Percentiles rank a stretch among this genome's conserved stretches.
Evolutionary conservation across 805 yeast species (phyloP).

Genomic region (Candida manassasensis): DNA sequence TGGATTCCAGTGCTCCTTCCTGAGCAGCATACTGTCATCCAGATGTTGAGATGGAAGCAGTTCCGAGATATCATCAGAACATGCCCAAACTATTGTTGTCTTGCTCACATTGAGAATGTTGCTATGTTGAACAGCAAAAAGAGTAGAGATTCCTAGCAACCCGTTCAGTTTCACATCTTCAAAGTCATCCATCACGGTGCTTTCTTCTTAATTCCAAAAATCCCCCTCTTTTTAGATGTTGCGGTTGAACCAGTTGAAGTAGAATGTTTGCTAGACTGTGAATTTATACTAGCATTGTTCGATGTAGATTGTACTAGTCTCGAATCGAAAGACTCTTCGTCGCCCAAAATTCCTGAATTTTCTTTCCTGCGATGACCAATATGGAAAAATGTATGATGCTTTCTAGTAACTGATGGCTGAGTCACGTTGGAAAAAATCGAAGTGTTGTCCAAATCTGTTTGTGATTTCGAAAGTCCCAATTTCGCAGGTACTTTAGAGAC

Average conservation of each 20-base stretch:
- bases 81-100: no score
- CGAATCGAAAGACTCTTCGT: slow-evolving; percentile 9
- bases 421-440: slow-evolving; percentile 4
- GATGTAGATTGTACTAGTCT: slow-evolving; percentile 10
- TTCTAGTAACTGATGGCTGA: slow-evolving; percentile 9
- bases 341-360: slow-evolving; percentile 6
- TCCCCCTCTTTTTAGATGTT: slow-evolving; percentile 11
- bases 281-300: slow-evolving; percentile 16
- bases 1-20: no score
- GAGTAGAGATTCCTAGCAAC: no score
- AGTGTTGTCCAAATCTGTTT: slow-evolving; percentile 1
- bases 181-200: no score
- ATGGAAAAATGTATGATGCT: slow-evolving; percentile 18
- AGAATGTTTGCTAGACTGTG: slow-evolving; percentile 16
- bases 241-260: slow-evolving; percentile 6
- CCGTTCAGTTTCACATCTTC: no score
- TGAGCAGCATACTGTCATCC: no score
- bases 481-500: slow-evolving; percentile 7
- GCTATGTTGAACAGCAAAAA: no score
- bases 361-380: slow-evolving; percentile 13
- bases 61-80: no score
- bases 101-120: no score
- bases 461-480: slow-evolving; percentile 7
- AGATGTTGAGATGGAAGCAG: no score
- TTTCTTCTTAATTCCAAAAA: slow-evolving; percentile 11